These are phyloP conservation scores for Candida sanyiensis DNA, from an alignment of 805 yeast genomes.

Conservation along the genomic window DNA sequence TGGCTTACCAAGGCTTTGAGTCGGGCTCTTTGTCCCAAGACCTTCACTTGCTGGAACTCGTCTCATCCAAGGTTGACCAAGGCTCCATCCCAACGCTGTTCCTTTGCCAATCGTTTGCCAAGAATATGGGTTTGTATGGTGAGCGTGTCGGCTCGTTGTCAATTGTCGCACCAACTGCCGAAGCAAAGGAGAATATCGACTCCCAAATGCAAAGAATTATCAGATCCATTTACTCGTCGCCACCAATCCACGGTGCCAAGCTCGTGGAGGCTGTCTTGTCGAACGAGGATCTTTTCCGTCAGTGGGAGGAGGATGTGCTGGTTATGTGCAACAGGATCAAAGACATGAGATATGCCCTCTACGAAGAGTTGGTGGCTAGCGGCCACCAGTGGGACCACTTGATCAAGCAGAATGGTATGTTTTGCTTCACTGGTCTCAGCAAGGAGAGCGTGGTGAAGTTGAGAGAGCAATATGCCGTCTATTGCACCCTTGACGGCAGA, in stretches of 20 bases:
- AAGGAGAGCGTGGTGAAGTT: conserved; percentile 66
- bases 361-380: conserved; percentile 49
- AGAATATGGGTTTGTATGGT: conserved; percentile 92
- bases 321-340: conserved; percentile 75
- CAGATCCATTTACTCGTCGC: conserved; percentile 86
- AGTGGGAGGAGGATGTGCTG: conserved; percentile 80
- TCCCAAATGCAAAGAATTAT: conserved; percentile 80
- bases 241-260: conserved; percentile 92
- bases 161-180: conserved; percentile 50
- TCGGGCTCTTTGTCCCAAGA: conserved; percentile 78
- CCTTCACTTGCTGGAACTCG: conserved; percentile 46
- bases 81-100: conserved; percentile 48
- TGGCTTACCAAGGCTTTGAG: conserved; percentile 95
- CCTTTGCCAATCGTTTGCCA: conserved; percentile 88
- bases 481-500: conserved; percentile 87
- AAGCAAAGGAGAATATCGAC: conserved; percentile 47
- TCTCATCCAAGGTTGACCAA: conserved; percentile 33
- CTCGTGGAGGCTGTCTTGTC: conserved; percentile 75
- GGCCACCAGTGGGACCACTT: conserved; percentile 80
- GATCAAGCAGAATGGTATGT: conserved; percentile 91
- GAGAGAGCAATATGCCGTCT: conserved; percentile 68
- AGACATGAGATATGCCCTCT: conserved; percentile 60
- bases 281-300: conserved; percentile 49
- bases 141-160: conserved; percentile 88
- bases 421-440: conserved; percentile 80